Percentiles rank a stretch among this genome's conserved stretches.
Conservation (phyloP, 768 basidiomycete genomes). For the Russula dissimulans region DNA sequence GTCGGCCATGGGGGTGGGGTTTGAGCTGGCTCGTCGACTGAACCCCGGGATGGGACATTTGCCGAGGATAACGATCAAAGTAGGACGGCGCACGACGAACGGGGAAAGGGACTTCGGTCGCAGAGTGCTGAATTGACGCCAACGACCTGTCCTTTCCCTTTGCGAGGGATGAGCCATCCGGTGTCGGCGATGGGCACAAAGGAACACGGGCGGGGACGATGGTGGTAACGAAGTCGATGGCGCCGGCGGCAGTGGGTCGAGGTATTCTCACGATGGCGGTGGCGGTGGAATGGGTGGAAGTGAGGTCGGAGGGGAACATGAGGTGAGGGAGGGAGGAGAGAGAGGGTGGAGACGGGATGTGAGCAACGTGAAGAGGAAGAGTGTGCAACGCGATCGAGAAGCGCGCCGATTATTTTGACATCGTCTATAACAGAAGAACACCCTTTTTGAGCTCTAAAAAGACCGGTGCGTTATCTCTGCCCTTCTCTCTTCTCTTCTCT, state of each 20-base stretch:
- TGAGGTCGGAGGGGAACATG: background rate
- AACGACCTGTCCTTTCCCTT: slow-evolving; percentile 29
- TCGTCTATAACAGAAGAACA: too few species aligned
- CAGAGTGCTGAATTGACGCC: slow-evolving; percentile 14
- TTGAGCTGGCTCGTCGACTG: background rate
- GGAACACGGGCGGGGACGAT: background rate
- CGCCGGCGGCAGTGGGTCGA: background rate
- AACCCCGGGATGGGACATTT: slow-evolving; percentile 33
- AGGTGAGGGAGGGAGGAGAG: background rate
- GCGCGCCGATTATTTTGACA: too few species aligned
- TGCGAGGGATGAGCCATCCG: background rate
- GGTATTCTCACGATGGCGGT: background rate
- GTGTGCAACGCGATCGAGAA: too few species aligned
- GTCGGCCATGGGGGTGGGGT: background rate
- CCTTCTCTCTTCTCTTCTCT: too few species aligned
- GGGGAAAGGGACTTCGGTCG: slow-evolving; percentile 19
- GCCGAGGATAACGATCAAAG: slow-evolving; percentile 38
- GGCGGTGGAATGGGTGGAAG: background rate
- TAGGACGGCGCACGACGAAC: slow-evolving; percentile 17
- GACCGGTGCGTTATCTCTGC: too few species aligned
- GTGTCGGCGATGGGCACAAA: background rate
- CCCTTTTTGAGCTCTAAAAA: too few species aligned
- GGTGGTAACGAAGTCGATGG: background rate
- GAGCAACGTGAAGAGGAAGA: background rate
- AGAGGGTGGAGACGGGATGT: background rate